These are phyloP conservation scores for Avena atlantica DNA, from an alignment of 176 grass and related monocot species.

Conservation along the genomic window DNA sequence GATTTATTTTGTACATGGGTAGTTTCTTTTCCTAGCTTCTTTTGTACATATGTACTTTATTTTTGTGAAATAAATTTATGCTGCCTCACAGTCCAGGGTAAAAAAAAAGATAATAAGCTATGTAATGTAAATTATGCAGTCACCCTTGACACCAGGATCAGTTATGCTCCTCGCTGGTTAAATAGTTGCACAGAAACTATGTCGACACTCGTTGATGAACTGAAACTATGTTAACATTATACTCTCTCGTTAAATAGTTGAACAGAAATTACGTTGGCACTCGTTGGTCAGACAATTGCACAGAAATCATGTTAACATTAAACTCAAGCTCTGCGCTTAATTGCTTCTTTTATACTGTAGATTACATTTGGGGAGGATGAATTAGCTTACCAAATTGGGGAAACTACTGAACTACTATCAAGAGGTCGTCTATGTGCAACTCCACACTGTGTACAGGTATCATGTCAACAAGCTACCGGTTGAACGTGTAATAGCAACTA, in stretches of 20 bases:
- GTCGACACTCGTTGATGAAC: not conserved
- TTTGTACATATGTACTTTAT: no score
- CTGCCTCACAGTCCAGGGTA: no score
- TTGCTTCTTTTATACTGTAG: slow-evolving; percentile 44
- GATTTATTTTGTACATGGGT: no score
- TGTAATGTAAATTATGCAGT: not conserved
- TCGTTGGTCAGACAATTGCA: not conserved
- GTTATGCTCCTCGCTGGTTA: not conserved
- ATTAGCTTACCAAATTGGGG: slow-evolving; percentile 96
- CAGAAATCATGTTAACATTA: not conserved
- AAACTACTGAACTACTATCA: slow-evolving; percentile 94
- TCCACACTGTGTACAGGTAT: slow-evolving; percentile 97
- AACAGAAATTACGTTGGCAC: not conserved
- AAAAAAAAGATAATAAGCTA: not conserved
- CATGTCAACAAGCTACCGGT: not conserved
- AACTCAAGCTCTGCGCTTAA: not conserved
- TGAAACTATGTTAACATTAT: not conserved
- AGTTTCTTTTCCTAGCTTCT: no score
- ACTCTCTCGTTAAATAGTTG: slow-evolving; percentile 2
- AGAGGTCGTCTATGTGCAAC: slow-evolving; percentile 83
- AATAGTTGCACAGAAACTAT: not conserved
- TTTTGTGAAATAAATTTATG: no score
- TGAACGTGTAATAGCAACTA: not conserved
- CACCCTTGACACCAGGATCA: not conserved
- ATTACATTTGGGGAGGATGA: slow-evolving; percentile 82